Evolutionary conservation across 371 early-diverging fungal genomes (phyloP).

Genomic region (Mortierella sp.): DNA sequence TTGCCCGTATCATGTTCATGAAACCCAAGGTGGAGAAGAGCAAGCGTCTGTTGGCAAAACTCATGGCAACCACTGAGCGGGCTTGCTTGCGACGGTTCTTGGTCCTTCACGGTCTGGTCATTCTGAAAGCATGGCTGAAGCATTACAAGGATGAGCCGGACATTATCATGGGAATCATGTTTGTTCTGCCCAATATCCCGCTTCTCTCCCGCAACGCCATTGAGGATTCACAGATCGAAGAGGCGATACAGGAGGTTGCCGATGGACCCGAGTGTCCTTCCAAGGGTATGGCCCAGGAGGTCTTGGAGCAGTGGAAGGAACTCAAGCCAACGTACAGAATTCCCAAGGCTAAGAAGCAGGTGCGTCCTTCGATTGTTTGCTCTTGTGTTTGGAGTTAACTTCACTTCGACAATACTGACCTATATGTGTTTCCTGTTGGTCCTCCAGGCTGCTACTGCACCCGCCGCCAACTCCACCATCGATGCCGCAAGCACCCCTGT

Average conservation of each 20-base stretch:
- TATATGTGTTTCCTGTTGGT: too few relatives aligned
- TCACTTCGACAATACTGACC: too few relatives aligned
- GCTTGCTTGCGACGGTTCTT: slow-evolving; percentile 64
- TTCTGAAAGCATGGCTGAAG: slow-evolving; percentile 65
- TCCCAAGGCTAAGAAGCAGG: slow-evolving; percentile 64
- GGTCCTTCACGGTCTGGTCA: slow-evolving; percentile 66
- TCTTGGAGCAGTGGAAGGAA: slow-evolving; percentile 64
- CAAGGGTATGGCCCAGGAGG: slow-evolving; percentile 50
- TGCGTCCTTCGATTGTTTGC: not conserved
- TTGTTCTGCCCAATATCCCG: slow-evolving; percentile 72
- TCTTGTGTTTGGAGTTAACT: not conserved
- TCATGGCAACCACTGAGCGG: slow-evolving; percentile 63
- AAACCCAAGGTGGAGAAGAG: slow-evolving; percentile 56
- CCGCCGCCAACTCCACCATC: slow-evolving; percentile 9
- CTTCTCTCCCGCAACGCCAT: slow-evolving; percentile 78
- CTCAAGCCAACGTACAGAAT: slow-evolving; percentile 73
- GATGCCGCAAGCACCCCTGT: slow-evolving; percentile 40
- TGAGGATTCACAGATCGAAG: slow-evolving; percentile 74
- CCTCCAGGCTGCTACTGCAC: slow-evolving; percentile 15
- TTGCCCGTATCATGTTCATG: slow-evolving; percentile 61
- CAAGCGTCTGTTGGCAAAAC: slow-evolving; percentile 50
- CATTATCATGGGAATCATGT: slow-evolving; percentile 62
- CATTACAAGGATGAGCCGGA: slow-evolving; percentile 64
- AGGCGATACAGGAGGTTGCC: slow-evolving; percentile 62
- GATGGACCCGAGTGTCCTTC: slow-evolving; percentile 60